These are phyloP conservation scores for Beta corolliflora DNA, from an alignment of 179 eudicot species.

Conservation along the genomic window DNA sequence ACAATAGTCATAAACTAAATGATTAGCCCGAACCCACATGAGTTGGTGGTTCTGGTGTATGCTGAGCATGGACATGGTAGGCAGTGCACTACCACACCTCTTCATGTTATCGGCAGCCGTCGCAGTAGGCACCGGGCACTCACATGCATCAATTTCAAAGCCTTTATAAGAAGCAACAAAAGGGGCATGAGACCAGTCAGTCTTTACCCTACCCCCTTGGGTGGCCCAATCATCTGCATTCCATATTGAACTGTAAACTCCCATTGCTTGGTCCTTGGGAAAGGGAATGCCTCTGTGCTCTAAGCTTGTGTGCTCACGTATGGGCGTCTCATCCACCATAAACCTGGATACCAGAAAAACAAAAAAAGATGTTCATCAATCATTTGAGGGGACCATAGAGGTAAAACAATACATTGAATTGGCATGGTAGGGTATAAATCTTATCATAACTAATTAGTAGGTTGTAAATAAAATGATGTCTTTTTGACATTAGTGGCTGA, in stretches of 20 bases:
- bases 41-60: conserved; percentile 88
- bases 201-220: conserved; percentile 81
- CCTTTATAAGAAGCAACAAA: conserved; percentile 73
- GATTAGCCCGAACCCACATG: conserved; percentile 73
- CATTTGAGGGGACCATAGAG: conserved; percentile 10
- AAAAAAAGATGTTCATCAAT: not conserved
- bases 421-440: not conserved
- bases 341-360: conserved; percentile 42
- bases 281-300: conserved; percentile 83
- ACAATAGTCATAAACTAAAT: conserved; percentile 81
- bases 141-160: conserved; percentile 66
- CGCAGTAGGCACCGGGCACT: conserved; percentile 46
- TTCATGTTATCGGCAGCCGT: conserved; percentile 45
- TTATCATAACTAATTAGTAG: not conserved
- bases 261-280: conserved; percentile 90
- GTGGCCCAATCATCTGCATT: conserved; percentile 98
- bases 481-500: not conserved
- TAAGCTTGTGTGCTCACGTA: conserved; percentile 69
- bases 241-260: conserved; percentile 94
- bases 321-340: conserved; percentile 79
- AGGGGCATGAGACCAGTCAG: conserved; percentile 85
- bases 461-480: conserved; percentile 4
- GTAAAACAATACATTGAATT: not conserved
- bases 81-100: conserved; percentile 57
- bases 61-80: conserved; percentile 60